Conservation (phyloP, 345 rosid genomes). For the Brassica carinata region DNA sequence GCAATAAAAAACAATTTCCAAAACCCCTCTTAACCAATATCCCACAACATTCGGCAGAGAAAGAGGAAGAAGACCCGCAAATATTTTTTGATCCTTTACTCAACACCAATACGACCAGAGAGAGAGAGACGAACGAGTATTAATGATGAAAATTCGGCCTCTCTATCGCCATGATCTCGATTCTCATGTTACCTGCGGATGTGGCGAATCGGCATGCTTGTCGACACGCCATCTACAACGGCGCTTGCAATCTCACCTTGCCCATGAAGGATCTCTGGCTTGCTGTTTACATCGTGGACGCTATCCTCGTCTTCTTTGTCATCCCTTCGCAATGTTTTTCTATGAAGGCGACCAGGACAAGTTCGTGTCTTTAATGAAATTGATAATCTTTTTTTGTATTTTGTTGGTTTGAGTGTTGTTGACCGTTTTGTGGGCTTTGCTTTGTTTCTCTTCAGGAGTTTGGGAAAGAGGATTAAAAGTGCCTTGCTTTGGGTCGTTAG, state of each 20-base stretch:
- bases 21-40: constrained; percentile 25
- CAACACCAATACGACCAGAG: constrained; percentile 23
- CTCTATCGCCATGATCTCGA: constrained; percentile 82
- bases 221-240: constrained; percentile 84
- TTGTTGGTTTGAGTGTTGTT: too few relatives aligned
- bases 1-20: constrained; percentile 10
- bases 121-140: constrained; percentile 1
- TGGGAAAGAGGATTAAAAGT: too few relatives aligned
- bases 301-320: constrained; percentile 87
- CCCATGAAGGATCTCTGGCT: constrained; percentile 99
- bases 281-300: constrained; percentile 79
- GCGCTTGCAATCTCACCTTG: constrained; percentile 91
- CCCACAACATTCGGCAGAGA: constrained; percentile 25
- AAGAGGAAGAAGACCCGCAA: constrained; percentile 29
- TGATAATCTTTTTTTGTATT: too few relatives aligned
- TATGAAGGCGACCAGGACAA: constrained; percentile 99
- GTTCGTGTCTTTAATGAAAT: too few relatives aligned
- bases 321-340: constrained; percentile 99
- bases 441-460: too few relatives aligned
- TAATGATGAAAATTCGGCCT: constrained; percentile 56
- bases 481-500: too few relatives aligned
- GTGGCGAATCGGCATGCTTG: constrained; percentile 99
- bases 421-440: too few relatives aligned
- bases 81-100: constrained; percentile 21
- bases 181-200: constrained; percentile 97